Evolutionary conservation across 768 basidiomycete species (phyloP), one percentile per base, ranked within the genome.

Genomic region (Omphalotus guepiniiformis): DNA sequence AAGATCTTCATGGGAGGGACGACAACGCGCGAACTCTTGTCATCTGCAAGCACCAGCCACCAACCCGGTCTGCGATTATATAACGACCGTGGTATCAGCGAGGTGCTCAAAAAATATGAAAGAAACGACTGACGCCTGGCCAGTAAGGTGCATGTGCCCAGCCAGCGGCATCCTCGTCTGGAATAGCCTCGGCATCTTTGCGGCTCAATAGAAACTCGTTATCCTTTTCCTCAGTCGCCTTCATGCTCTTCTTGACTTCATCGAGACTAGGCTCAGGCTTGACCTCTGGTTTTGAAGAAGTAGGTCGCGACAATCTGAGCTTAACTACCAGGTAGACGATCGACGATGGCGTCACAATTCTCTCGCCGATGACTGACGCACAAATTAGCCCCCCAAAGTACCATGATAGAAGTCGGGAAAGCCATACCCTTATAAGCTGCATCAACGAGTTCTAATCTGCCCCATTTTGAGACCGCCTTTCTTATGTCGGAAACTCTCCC

Each of bases 111-210:
- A 26, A 11, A 12, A 32, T 2, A 35, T 16, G 13, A 11, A 28
- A 38, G 23, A 23, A 34, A 26, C 35, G 32, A 70, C 85, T 36
- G 57, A 94, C 93, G 50, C 75, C 79, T 47, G 95, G 93, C 93
- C 93, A 98, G 58, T 79, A 76, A 4, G 95, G 95, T 6, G 94
- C 90, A 61, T 99, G 94, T n/a, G 87, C 93, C 49, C 70, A 82
- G 22, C 75, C 80, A 42, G 69, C 69, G 8, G 67, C 54, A 22
- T 68, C 68, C n/a, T 70, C 64, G 0, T 64, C 56, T 13, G 65
- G 57, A 16, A 82, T 53, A 42, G 84, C 82, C 55, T 90, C 89
- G 0, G 75, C 71, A 3, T 86, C 83, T 26, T 73, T 74, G 18
- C 80, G 72, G 26, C 76, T 74, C 16, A 65, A 68, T 38, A 94